phyloP scores from a whole-genome alignment of 2,329 filamentous ascomycete species.

The Niveomyces coronatus region DNA sequence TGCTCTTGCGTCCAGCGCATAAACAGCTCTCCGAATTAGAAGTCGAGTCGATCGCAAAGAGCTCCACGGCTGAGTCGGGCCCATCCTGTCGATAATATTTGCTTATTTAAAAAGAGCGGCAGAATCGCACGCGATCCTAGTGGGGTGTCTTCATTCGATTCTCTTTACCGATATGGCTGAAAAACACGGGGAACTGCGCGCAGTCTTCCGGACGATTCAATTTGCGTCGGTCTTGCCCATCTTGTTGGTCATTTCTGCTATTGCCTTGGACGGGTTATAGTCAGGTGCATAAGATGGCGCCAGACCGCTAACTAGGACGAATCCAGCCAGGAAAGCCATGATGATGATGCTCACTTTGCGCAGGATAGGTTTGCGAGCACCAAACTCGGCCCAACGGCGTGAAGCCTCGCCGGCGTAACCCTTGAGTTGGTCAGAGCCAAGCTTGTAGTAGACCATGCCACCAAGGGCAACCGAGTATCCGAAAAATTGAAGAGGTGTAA shows the following conservation, averaged over 20 bases:
- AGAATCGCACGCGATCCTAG: too few species aligned
- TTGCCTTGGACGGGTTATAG: constrained; percentile 41
- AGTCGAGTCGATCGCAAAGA: too few species aligned
- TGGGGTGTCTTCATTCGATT: too few species aligned
- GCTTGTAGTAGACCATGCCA: constrained; percentile 73
- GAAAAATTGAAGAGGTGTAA: constrained; percentile 68
- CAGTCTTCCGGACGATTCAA: constrained; percentile 4
- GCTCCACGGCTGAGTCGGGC: too few species aligned
- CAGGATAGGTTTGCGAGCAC: constrained; percentile 60
- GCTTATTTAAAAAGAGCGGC: too few species aligned
- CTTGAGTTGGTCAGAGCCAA: constrained; percentile 64
- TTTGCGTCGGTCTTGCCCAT: constrained; percentile 28
- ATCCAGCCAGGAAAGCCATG: constrained; percentile 50
- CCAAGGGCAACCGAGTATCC: constrained; percentile 71
- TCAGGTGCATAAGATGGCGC: constrained; percentile 49
- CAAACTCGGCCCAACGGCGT: constrained; percentile 69
- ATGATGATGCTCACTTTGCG: constrained; percentile 68
- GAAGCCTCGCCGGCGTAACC: constrained; percentile 56
- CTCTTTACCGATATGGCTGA: too few species aligned
- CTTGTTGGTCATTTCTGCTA: constrained; percentile 38
- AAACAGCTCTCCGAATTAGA: too few species aligned
- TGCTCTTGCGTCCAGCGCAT: too few species aligned
- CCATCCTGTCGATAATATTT: too few species aligned
- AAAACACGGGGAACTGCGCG: too few species aligned
- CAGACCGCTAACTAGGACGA: constrained; percentile 59